A percentile compares a stretch with the other conserved stretches of the same genome.
Conservation (phyloP, 2,329 filamentous ascomycete species). For the Achaetomium macrosporum region DNA sequence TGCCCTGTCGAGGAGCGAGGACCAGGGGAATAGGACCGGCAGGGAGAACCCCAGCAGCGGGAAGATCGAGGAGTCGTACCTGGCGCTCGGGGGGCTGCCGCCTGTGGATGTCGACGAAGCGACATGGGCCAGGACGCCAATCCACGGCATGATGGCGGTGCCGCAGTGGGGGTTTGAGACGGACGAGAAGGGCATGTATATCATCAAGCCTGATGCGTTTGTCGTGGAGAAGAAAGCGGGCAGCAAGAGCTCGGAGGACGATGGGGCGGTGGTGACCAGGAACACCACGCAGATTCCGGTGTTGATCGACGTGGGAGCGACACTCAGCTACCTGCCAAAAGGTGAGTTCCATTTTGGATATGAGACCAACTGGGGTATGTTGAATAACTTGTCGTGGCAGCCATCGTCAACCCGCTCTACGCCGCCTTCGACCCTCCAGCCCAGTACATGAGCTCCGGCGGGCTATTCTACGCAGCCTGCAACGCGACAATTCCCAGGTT, state of each 20-base stretch:
- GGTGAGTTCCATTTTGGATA: slow-evolving; percentile 10
- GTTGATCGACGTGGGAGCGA: slow-evolving; percentile 27
- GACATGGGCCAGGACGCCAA: slow-evolving; percentile 25
- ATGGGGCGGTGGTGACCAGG: slow-evolving; percentile 8
- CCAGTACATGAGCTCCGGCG: slow-evolving; percentile 17
- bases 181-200: slow-evolving; percentile 26
- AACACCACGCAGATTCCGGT: slow-evolving; percentile 27
- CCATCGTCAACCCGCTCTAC: slow-evolving; percentile 21
- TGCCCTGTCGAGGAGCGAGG: slow-evolving; percentile 35
- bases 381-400: slow-evolving; percentile 15
- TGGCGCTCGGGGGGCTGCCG: slow-evolving; percentile 45
- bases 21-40: slow-evolving; percentile 4
- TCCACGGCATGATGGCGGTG: slow-evolving; percentile 21
- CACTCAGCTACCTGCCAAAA: slow-evolving; percentile 24
- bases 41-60: background rate
- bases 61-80: slow-evolving; percentile 34
- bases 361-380: too few species aligned
- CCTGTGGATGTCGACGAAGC: slow-evolving; percentile 31
- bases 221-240: slow-evolving; percentile 6
- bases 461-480: slow-evolving; percentile 26
- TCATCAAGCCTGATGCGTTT: slow-evolving; percentile 25
- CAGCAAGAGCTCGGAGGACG: background rate
- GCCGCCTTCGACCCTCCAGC: slow-evolving; percentile 25
- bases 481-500: slow-evolving; percentile 28
- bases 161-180: slow-evolving; percentile 17